A percentile compares a stretch with the other conserved stretches of the same genome.
These are phyloP conservation scores for Juglanconis juglandina DNA, from an alignment of 2,329 filamentous ascomycete species.

Conservation along the genomic window DNA sequence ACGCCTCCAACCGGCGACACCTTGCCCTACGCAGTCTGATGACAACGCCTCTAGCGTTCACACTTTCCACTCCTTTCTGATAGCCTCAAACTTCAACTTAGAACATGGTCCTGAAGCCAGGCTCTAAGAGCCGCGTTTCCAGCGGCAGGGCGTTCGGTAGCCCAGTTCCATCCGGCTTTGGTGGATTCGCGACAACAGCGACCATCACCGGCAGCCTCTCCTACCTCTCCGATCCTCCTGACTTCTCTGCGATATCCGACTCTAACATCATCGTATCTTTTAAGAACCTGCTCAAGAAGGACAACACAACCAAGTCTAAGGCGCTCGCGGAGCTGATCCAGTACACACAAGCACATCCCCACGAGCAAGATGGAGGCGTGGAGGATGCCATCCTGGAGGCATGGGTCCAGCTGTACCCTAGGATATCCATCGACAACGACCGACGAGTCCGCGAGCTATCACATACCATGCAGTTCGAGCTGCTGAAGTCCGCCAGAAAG, in stretches of 20 bases:
- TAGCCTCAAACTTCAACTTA: neutral
- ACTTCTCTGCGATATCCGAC: conserved; percentile 73
- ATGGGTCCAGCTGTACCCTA: conserved; percentile 86
- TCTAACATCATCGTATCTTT: conserved; percentile 83
- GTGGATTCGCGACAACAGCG: conserved; percentile 38
- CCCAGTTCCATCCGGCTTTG: conserved; percentile 31
- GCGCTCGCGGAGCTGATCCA: conserved; percentile 80
- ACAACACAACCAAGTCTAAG: conserved; percentile 86
- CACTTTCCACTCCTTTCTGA: neutral
- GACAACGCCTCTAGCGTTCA: neutral
- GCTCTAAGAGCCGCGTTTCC: conserved; percentile 11
- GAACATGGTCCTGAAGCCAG: conserved; percentile 8
- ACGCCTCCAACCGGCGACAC: neutral
- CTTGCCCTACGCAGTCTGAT: no score
- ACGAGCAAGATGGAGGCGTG: conserved; percentile 55
- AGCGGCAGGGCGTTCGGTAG: conserved; percentile 19
- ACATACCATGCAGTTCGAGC: conserved; percentile 66
- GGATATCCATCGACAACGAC: conserved; percentile 83
- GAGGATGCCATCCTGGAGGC: conserved; percentile 83
- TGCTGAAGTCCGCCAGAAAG: conserved; percentile 67
- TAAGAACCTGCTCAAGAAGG: conserved; percentile 90
- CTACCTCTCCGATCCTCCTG: conserved; percentile 81
- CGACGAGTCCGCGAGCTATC: conserved; percentile 84
- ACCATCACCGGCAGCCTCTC: conserved; percentile 58
- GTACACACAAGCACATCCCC: conserved; percentile 33